Conservation (phyloP, 78 protist genomes). For the Dictyostelium capitatum region DNA sequence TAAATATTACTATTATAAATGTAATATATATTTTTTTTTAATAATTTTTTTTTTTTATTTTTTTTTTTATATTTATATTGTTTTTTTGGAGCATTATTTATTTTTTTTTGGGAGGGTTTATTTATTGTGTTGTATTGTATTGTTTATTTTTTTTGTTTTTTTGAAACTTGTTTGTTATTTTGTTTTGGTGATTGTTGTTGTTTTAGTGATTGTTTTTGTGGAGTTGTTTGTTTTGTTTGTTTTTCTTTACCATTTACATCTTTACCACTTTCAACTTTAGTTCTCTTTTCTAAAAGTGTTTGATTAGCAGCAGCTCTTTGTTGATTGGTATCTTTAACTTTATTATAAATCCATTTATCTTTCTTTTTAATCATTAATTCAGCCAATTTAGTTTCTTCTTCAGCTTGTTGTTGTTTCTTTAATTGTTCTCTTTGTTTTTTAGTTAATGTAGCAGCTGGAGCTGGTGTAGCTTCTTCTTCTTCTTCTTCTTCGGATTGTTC, state of each 20-base stretch:
- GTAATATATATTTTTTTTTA: too few relatives aligned
- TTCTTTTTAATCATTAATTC: slow-evolving; percentile 73
- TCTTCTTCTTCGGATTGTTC: slow-evolving; percentile 1
- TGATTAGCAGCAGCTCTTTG: slow-evolving; percentile 15
- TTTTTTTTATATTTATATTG: too few relatives aligned
- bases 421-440: slow-evolving; percentile 54
- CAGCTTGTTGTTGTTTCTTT: slow-evolving; percentile 24
- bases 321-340: slow-evolving; percentile 30
- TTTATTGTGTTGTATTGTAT: too few relatives aligned
- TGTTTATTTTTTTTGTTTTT: slow-evolving; percentile 15
- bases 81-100: too few relatives aligned
- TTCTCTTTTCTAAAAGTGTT: slow-evolving; percentile 40
- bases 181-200: not conserved
- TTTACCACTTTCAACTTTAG: slow-evolving; percentile 37
- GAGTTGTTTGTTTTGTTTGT: not conserved
- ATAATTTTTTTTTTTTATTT: too few relatives aligned
- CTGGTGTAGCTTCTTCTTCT: not conserved
- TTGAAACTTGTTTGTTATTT: not conserved
- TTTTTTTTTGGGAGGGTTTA: too few relatives aligned
- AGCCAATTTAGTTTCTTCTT: slow-evolving; percentile 55
- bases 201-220: not conserved
- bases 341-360: slow-evolving; percentile 59
- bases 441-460: not conserved
- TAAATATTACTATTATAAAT: too few relatives aligned
- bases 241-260: slow-evolving; percentile 54